Percentiles rank a stretch among this genome's conserved stretches.
These are phyloP conservation scores for Populus hybrid DNA, from an alignment of 441 rosid species.

Conservation along the genomic window DNA sequence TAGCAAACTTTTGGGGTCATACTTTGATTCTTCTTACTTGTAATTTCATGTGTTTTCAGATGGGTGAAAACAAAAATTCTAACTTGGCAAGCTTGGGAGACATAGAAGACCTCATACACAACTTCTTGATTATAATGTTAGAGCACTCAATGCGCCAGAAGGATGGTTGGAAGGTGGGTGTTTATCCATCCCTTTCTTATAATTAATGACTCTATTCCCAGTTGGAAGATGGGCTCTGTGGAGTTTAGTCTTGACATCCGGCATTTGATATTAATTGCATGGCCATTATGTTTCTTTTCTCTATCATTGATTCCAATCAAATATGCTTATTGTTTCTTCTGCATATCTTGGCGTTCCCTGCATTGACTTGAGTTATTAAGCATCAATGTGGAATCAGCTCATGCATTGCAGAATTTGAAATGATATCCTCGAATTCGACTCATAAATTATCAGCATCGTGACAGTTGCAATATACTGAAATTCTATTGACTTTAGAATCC, in stretches of 20 bases:
- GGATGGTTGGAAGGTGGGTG: slow-evolving; percentile 98
- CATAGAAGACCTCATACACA: slow-evolving; percentile 92
- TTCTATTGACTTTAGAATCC: background rate
- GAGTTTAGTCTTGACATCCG: background rate
- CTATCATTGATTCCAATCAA: background rate
- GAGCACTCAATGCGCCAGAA: slow-evolving; percentile 99
- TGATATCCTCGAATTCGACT: slow-evolving; percentile 5
- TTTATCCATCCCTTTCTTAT: background rate
- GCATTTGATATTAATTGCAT: background rate
- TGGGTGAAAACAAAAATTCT: slow-evolving; percentile 54
- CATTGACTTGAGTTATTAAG: background rate
- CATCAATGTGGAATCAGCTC: background rate
- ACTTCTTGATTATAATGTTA: slow-evolving; percentile 89
- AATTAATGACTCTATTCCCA: background rate
- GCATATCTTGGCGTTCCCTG: background rate
- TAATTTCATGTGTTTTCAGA: slow-evolving; percentile 49
- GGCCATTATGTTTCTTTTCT: background rate
- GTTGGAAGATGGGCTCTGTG: background rate
- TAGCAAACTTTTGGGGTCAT: background rate
- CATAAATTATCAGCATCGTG: background rate
- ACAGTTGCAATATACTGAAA: background rate
- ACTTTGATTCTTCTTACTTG: background rate
- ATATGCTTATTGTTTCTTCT: slow-evolving; percentile 1
- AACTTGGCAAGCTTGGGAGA: slow-evolving; percentile 59
- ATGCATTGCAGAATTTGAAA: background rate